Conservation (phyloP, 257 asterid genomes). For the Cordia subcordata region DNA sequence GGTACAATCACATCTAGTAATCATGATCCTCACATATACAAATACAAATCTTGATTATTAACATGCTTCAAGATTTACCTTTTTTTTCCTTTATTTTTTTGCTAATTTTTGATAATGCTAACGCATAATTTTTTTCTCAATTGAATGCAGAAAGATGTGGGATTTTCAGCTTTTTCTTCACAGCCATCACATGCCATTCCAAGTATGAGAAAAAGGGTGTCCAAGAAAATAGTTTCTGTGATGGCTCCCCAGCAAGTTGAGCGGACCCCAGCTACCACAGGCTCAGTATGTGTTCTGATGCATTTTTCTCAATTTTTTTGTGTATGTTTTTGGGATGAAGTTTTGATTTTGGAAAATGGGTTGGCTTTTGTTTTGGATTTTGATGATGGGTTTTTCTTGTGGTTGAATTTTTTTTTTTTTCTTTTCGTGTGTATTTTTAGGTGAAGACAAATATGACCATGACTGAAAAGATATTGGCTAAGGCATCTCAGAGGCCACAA, state of each 20-base stretch:
- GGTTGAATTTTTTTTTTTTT: constrained; percentile 5
- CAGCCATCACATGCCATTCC: constrained; percentile 38
- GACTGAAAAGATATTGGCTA: constrained; percentile 92
- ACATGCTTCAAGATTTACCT: not conserved
- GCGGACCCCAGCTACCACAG: constrained; percentile 71
- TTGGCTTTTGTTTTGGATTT: constrained; percentile 12
- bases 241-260: constrained; percentile 78
- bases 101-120: not conserved
- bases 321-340: not conserved
- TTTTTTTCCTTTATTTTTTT: constrained; percentile 1
- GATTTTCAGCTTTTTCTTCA: constrained; percentile 39
- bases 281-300: constrained; percentile 42
- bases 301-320: not conserved
- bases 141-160: constrained; percentile 54
- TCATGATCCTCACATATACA: not conserved
- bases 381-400: constrained; percentile 11
- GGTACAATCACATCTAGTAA: constrained; percentile 26
- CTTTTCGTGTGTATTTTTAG: constrained; percentile 23
- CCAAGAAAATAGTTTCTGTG: constrained; percentile 56
- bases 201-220: constrained; percentile 34
- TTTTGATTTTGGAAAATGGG: constrained; percentile 4
- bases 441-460: constrained; percentile 86
- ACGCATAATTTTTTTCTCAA: constrained; percentile 3
- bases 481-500: constrained; percentile 66
- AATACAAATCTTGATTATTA: no score